Evolutionary conservation across 2,329 filamentous ascomycete species (phyloP), one percentile per base, ranked within the genome.

Genomic region (Diaporthe citri): DNA sequence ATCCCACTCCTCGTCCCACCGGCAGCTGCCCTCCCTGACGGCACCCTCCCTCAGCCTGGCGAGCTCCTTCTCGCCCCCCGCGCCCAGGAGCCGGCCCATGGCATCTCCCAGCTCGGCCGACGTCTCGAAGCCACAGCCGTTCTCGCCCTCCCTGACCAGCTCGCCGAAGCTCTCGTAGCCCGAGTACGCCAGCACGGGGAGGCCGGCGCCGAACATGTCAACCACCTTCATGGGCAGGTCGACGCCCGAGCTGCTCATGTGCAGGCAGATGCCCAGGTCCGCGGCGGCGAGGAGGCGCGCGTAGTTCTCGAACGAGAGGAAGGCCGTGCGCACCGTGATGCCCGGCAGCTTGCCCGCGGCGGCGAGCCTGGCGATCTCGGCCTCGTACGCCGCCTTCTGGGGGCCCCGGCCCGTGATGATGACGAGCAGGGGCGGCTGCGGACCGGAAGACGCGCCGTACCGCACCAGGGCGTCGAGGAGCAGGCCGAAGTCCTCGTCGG

Each of bases 181-280:
- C 36, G 90, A 91, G 88, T 97, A 98, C 5, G 95, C 96, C 0
- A 93, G 92, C 0, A 99, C 97, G 0, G 97, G 97, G 39, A 99
- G 86, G 0, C 96, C 97, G 0, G 96, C 94, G 3, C 97, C 97
- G 82, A 99, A 98, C 96, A 99, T 98, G 82, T 99, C 97, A 20
- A 99, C 96, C 1, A 99, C 95, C 85, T 99, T 99, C 97, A 99
- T 99, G 0, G 97, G 97, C 28, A 99, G 87, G 83, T 99, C 97
- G 0, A 99, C 95, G 1, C 97, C 97, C 3, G 95, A 98, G 78
- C 94, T 97, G 20, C 95, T 98, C 78, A 92, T 98, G 85, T 99
- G 97, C 36, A 99, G 87, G 74, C 95, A 97, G 34, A 99, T 91
- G 13, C 97, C 97, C 0, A 99, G 87, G 80, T 98, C 96, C 4